Evolutionary conservation across 2,329 filamentous ascomycete species (phyloP), one percentile per base, ranked within the genome.

Genomic region (Aspergillus bombycis): DNA sequence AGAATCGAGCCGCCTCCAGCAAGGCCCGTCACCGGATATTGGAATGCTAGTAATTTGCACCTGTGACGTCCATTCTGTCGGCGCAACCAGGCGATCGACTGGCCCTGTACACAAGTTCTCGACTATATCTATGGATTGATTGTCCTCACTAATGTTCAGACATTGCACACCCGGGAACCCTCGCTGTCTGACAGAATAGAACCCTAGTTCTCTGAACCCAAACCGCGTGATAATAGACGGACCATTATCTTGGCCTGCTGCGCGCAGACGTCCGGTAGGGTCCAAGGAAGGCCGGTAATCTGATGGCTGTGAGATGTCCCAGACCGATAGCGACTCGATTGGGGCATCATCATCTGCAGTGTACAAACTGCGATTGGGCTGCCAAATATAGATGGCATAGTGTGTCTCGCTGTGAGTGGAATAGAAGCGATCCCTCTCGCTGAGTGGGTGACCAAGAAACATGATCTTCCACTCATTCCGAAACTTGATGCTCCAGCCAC

Each of bases 311-410:
- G 83, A 82, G 45, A 89, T 85, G 60, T 89, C 83, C 86, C 86
- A 89, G 11, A 89, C 77, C 19, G 81, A 82, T 32, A 89, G 75
- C 38, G 83, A 81, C 71, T 89, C 87, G 19, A 86, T 81, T 0
- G 86, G 86, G 14, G 83, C 81, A 68, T 86, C 84, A 58, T 87
- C 84, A 41, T 82, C 82, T 2, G 79, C 78, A 0, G 79, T 81
- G 78, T 84, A 86, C 43, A 84, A 78, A 52, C 83, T 84, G 53
- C 83, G 82, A 66, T 84, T 85, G 2, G 85, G 83, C 68, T 88
- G 85, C 86, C 86, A 89, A 32, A 85, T 79, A 73, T 89, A 89
- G 16, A 88, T 78, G 45, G 81, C 85, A 74, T 89, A 89, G 71
- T 89, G 86, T 0, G 80, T 85, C 16, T 79, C 71, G 55, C 80